These are phyloP conservation scores for Tubosaeta sp. DNA, from an alignment of 768 basidiomycete species.

Conservation along the genomic window DNA sequence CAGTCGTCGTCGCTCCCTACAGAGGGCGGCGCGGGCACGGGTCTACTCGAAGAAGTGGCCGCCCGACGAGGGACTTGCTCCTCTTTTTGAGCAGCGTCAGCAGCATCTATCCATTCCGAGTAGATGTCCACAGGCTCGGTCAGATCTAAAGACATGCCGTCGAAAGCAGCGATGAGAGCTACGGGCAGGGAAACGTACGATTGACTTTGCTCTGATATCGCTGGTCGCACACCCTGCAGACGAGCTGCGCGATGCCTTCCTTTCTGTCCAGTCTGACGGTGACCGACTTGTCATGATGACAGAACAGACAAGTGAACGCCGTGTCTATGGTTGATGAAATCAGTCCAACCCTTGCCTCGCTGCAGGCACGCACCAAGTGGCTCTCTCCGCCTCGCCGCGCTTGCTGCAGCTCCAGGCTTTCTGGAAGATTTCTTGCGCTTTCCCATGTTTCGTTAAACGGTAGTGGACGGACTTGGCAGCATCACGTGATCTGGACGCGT, in stretches of 20 bases:
- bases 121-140: constrained; percentile 88
- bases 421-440: constrained; percentile 89
- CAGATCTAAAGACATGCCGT: constrained; percentile 51
- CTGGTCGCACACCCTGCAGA: constrained; percentile 84
- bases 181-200: constrained; percentile 46
- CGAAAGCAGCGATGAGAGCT: constrained; percentile 8
- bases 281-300: constrained; percentile 87
- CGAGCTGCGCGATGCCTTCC: constrained; percentile 75
- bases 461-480: not conserved
- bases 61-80: constrained; percentile 50
- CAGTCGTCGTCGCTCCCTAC: constrained; percentile 51
- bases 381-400: constrained; percentile 58
- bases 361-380: constrained; percentile 55
- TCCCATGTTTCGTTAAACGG: constrained; percentile 49
- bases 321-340: constrained; percentile 49
- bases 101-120: constrained; percentile 89
- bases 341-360: constrained; percentile 1
- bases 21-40: constrained; percentile 31
- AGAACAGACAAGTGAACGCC: constrained; percentile 82
- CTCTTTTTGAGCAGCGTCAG: constrained; percentile 74
- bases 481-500: constrained; percentile 34
- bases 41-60: constrained; percentile 47
- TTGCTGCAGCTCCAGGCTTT: constrained; percentile 60
- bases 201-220: constrained; percentile 84
- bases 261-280: constrained; percentile 82